A percentile compares a stretch with the other conserved stretches of the same genome.
Evolutionary conservation across 805 yeast species (phyloP).

Genomic region (Maudiozyma pseudohumilis): DNA sequence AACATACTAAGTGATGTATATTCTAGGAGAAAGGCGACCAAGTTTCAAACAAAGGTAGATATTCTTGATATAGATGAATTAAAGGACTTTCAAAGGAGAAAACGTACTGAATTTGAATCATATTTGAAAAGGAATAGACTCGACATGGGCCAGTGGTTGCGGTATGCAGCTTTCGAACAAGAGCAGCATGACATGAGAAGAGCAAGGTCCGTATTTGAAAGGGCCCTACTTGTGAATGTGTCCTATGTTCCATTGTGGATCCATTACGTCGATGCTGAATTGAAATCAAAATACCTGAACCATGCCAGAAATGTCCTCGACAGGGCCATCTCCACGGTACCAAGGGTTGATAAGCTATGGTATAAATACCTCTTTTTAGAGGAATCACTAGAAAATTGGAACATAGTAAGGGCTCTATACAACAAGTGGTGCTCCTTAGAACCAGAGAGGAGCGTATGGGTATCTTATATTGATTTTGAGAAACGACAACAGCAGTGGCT

Average conservation of each 20-base stretch:
- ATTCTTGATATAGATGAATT: conserved; percentile 74
- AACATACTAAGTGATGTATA: conserved; percentile 55
- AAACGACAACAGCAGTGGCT: conserved; percentile 49
- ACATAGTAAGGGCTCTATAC: conserved; percentile 55
- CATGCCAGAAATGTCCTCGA: conserved; percentile 84
- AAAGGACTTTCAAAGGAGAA: conserved; percentile 61
- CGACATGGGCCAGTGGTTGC: conserved; percentile 79
- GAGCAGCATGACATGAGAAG: conserved; percentile 69
- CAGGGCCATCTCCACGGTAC: conserved; percentile 63
- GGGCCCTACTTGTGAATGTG: conserved; percentile 71
- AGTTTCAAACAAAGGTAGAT: conserved; percentile 29
- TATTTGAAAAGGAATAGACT: conserved; percentile 78
- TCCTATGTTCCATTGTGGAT: conserved; percentile 79
- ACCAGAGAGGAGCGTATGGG: conserved; percentile 63
- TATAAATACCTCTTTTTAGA: conserved; percentile 72
- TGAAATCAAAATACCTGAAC: conserved; percentile 60
- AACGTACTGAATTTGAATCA: conserved; percentile 73
- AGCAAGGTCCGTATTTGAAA: conserved; percentile 79
- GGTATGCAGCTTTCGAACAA: conserved; percentile 83
- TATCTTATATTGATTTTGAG: conserved; percentile 63
- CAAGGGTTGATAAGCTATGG: conserved; percentile 82
- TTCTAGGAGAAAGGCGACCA: conserved; percentile 31
- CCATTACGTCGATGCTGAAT: conserved; percentile 69
- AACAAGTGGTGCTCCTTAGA: conserved; percentile 76
- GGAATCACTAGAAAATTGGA: conserved; percentile 58